Percentiles rank a stretch among this genome's conserved stretches.
phyloP scores from a whole-genome alignment of 371 early-diverging fungal genomes.

The Zychaea mexicana region DNA sequence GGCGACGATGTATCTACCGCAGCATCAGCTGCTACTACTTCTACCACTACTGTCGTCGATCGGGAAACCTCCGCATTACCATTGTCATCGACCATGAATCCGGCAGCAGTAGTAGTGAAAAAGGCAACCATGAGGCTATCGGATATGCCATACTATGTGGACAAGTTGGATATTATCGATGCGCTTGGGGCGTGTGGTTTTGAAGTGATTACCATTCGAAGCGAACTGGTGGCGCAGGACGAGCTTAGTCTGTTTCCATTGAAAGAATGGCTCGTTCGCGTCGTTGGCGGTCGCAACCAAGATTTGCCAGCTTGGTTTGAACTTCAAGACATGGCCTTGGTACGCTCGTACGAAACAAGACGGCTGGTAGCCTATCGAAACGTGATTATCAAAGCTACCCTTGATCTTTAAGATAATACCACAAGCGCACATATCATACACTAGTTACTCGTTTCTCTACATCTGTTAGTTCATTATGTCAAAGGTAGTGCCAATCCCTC shows the following conservation, averaged over 20 bases:
- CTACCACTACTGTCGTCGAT: no score
- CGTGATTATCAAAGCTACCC: not conserved
- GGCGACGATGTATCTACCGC: no score
- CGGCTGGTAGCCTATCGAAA: not conserved
- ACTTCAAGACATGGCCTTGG: not conserved
- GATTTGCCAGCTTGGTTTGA: not conserved
- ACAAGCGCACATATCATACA: not conserved
- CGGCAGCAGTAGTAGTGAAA: not conserved
- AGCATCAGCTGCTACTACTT: no score
- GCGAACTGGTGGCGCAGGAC: not conserved
- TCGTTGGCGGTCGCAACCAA: not conserved
- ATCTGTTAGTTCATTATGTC: no score
- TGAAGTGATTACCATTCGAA: not conserved
- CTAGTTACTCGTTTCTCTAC: not conserved
- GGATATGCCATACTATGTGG: not conserved
- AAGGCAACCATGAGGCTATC: not conserved
- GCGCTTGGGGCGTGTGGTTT: not conserved
- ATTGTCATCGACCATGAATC: not conserved
- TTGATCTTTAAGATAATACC: not conserved
- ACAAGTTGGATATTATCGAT: not conserved
- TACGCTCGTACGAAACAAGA: not conserved
- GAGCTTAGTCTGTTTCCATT: not conserved
- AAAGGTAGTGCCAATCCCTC: no score
- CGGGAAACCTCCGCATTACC: no score
- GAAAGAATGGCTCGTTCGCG: not conserved